These are phyloP conservation scores for Spizellomyces punctatus DNA, from an alignment of 192 early-diverging fungal genomes.

Conservation along the genomic window DNA sequence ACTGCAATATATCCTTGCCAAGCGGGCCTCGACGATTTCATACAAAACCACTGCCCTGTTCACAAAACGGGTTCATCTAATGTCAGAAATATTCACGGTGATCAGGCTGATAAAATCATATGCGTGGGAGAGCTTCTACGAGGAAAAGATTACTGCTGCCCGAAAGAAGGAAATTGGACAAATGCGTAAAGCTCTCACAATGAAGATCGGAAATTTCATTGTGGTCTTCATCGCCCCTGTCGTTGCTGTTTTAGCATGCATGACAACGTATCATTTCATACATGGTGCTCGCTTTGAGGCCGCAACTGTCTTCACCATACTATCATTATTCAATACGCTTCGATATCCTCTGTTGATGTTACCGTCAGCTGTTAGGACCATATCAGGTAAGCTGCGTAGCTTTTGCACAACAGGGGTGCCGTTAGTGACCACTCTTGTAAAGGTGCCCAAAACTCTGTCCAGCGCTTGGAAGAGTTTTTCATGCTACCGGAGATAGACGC, in stretches of 20 bases:
- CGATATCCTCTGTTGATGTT: conserved; percentile 70
- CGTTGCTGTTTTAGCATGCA: conserved; percentile 47
- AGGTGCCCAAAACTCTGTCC: conserved; percentile 41
- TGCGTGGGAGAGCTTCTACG: conserved; percentile 70
- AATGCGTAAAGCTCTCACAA: conserved; percentile 48
- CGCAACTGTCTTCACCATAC: conserved; percentile 56
- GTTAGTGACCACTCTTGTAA: too few relatives aligned
- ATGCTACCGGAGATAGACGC: conserved; percentile 60
- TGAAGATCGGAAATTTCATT: conserved; percentile 61
- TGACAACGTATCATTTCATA: conserved; percentile 32
- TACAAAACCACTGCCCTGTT: conserved; percentile 58
- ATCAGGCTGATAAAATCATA: conserved; percentile 84
- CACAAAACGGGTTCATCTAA: conserved; percentile 71
- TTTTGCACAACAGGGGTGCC: too few relatives aligned
- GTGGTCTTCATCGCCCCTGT: conserved; percentile 69
- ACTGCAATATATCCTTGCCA: conserved; percentile 62
- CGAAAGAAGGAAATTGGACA: conserved; percentile 56
- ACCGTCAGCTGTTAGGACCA: conserved; percentile 63
- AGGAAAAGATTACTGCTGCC: conserved; percentile 51
- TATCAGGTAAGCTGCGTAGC: conserved; percentile 36
- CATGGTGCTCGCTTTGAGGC: conserved; percentile 29
- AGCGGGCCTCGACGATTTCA: conserved; percentile 47
- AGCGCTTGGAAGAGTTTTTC: conserved; percentile 63
- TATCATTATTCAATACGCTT: conserved; percentile 73
- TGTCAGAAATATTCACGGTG: conserved; percentile 72